These are phyloP conservation scores for Talaromyces rugulosus DNA, from an alignment of 2,329 filamentous ascomycete species.

Conservation along the genomic window DNA sequence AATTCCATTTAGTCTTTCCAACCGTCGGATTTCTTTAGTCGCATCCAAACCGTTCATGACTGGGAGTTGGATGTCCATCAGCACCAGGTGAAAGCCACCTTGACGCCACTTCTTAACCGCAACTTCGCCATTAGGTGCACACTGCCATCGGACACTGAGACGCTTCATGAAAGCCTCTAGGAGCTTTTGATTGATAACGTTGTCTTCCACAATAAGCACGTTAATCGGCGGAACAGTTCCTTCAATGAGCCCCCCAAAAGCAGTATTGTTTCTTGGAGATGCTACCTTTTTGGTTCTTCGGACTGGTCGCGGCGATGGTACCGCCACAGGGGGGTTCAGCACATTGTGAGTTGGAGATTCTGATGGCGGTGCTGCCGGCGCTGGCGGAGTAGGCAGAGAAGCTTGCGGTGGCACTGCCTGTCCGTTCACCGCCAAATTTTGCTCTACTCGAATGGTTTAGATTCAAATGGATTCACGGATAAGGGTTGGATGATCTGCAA, in stretches of 20 bases:
- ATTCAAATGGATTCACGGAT: not conserved
- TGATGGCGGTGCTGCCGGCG: conserved; percentile 24
- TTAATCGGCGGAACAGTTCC: conserved; percentile 91
- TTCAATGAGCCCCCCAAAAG: conserved; percentile 64
- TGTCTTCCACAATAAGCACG: conserved; percentile 96
- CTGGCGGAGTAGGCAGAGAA: conserved; percentile 30
- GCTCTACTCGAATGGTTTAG: conserved; percentile 18
- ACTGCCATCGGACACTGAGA: conserved; percentile 92
- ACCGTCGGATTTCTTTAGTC: conserved; percentile 84
- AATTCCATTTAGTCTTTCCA: conserved; percentile 88
- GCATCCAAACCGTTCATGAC: conserved; percentile 95
- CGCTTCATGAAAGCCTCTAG: conserved; percentile 94
- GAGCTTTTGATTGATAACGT: conserved; percentile 92
- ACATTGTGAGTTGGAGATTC: conserved; percentile 34
- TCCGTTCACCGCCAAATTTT: conserved; percentile 21
- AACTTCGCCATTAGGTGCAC: conserved; percentile 91
- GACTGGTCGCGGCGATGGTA: conserved; percentile 46
- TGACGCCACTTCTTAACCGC: conserved; percentile 89
- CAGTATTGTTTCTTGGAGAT: conserved; percentile 25
- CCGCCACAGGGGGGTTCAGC: conserved; percentile 34
- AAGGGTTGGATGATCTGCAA: conserved; percentile 15
- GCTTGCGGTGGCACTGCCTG: conserved; percentile 26
- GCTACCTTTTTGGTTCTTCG: conserved; percentile 32
- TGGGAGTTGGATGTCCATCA: conserved; percentile 98
- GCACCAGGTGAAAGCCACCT: conserved; percentile 89